phyloP scores from a whole-genome alignment of 78 protist species.

The Speleostelium caveatum region DNA sequence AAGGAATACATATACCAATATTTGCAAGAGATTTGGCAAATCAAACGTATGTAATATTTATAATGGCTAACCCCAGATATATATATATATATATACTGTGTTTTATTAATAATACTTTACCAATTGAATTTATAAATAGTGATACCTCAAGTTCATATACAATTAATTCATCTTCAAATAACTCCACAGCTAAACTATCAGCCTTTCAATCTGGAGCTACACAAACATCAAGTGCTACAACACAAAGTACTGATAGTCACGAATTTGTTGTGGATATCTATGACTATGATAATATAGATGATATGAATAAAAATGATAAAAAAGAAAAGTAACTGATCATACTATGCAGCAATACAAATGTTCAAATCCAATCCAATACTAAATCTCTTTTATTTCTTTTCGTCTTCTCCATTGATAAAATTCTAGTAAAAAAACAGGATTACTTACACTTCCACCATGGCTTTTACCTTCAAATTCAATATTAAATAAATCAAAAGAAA shows the following conservation, averaged over 20 bases:
- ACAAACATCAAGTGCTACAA: not conserved
- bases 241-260: slow-evolving; percentile 9
- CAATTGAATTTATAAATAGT: no score
- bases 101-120: no score
- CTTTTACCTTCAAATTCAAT: slow-evolving; percentile 32
- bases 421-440: slow-evolving; percentile 72
- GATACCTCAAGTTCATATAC: not conserved
- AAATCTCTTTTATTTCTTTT: no score
- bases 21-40: slow-evolving; percentile 70
- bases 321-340: slow-evolving; percentile 41
- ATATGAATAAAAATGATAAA: slow-evolving; percentile 19
- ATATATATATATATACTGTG: no score
- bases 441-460: slow-evolving; percentile 75
- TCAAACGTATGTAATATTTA: no score
- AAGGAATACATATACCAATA: slow-evolving; percentile 55
- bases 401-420: no score
- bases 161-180: slow-evolving; percentile 26
- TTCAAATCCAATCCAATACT: no score
- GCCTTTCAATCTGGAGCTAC: slow-evolving; percentile 6
- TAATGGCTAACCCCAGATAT: no score
- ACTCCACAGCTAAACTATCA: slow-evolving; percentile 11
- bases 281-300: slow-evolving; percentile 51
- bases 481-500: not conserved
- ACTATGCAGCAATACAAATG: no score
- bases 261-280: slow-evolving; percentile 36